Conservation (phyloP, 345 rosid genomes). For the Citrus medica region DNA sequence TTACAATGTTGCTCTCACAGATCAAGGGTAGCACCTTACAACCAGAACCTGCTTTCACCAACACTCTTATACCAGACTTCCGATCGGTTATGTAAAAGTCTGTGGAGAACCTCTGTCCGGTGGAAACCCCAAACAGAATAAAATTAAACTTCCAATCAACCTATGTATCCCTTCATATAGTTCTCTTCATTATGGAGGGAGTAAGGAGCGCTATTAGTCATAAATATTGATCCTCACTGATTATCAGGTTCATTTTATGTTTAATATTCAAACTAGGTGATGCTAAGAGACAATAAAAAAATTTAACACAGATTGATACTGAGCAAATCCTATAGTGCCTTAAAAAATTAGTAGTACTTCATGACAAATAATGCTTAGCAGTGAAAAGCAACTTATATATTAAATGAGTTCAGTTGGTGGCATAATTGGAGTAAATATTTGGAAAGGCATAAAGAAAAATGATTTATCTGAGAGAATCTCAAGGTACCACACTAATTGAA, state of each 20-base stretch:
- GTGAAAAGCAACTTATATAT: background rate
- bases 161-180: background rate
- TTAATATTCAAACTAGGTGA: background rate
- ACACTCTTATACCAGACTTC: conserved; percentile 42
- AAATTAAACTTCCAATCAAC: conserved; percentile 7
- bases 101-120: conserved; percentile 50
- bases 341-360: background rate
- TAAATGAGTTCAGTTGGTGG: background rate
- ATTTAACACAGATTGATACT: background rate
- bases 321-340: background rate
- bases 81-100: conserved; percentile 52
- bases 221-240: background rate
- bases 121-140: conserved; percentile 14
- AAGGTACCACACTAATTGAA: background rate
- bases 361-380: no score
- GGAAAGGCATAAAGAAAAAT: background rate
- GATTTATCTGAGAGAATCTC: background rate
- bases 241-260: background rate
- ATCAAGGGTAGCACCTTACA: conserved; percentile 48
- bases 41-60: conserved; percentile 47
- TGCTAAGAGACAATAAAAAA: background rate
- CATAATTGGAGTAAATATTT: background rate
- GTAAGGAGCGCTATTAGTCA: background rate
- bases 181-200: background rate
- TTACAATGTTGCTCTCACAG: conserved; percentile 46